These are phyloP conservation scores for Leccinum fuscescens DNA, from an alignment of 1,284 basidiomycete species.

Conservation along the genomic window DNA sequence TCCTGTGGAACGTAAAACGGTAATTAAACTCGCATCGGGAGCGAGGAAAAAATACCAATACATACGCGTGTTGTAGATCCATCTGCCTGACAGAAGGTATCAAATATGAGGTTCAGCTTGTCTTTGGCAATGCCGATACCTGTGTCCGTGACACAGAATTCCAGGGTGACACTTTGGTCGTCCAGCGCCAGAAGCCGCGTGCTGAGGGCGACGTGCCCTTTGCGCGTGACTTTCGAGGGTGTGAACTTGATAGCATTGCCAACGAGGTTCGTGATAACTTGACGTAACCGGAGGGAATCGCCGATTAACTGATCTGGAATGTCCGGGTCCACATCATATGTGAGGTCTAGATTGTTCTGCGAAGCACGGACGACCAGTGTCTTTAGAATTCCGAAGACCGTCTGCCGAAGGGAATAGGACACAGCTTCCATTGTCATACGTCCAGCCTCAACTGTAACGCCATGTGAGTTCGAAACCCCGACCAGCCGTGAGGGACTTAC, in stretches of 20 bases:
- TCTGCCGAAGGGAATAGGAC: constrained; percentile 95
- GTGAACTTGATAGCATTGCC: constrained; percentile 98
- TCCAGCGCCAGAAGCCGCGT: constrained; percentile 76
- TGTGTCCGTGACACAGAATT: constrained; percentile 97
- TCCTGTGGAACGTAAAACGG: constrained; percentile 51
- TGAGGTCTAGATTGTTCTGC: constrained; percentile 95
- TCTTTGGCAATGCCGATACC: constrained; percentile 99
- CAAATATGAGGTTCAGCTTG: constrained; percentile 98
- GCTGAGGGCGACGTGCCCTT: constrained; percentile 91
- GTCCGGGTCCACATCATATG: constrained; percentile 94
- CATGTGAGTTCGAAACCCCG: constrained; percentile 8
- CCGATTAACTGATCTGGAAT: constrained; percentile 98
- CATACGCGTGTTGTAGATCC: constrained; percentile 85
- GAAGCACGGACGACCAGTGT: constrained; percentile 97
- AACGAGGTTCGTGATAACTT: constrained; percentile 94
- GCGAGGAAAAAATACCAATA: constrained; percentile 16
- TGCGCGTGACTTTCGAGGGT: constrained; percentile 68
- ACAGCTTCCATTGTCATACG: constrained; percentile 99
- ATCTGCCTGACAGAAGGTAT: constrained; percentile 99
- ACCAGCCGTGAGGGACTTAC: constrained; percentile 46
- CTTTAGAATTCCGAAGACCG: constrained; percentile 97
- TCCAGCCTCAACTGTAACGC: constrained; percentile 85
- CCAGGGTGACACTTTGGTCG: constrained; percentile 81
- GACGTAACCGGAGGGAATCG: constrained; percentile 89
- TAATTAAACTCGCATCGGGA: constrained; percentile 22